Evolutionary conservation across 1,139 yeast species (phyloP), one percentile per base, ranked within the genome.

Genomic region (Lipomyces yarrowii): DNA sequence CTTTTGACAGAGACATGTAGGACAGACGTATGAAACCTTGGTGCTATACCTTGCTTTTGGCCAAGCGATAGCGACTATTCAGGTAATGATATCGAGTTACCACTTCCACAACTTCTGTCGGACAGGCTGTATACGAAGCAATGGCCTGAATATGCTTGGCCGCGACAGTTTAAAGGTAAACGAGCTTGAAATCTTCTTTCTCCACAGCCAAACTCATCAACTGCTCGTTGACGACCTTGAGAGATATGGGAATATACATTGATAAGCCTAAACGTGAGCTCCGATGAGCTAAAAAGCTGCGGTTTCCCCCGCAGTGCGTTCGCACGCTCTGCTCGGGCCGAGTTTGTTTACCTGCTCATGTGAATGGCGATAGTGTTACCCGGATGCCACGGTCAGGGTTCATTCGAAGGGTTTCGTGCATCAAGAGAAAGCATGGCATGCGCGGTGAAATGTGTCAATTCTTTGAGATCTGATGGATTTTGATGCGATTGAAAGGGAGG

Each of bases 1-100:
- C 64, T 52, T 65, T 67, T 6, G 69, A 67, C n/a, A 56, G 48
- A n/a, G 48, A 42, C 48, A 42, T 42, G 21, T 8, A n/a, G 48
- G 21, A 42, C 30, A 26, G 4, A 4, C 21, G 48, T 3, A 6
- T 42, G 8, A n/a, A 8, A 42, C 23, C 18, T n/a, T 42, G 48
- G n/a, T 42, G 8, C n/a, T 8, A 42, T 18, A n/a, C 48, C 11
- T 8, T 42, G 48, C n/a, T 10, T n/a, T 42, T n/a, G 21, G n/a
- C 21, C 7, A 42, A 6, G n/a, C 10, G 48, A 42, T 42, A n/a
- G 11, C n/a, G 23, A 42, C 48, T 26, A 26, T 26, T 26, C 21
- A 11, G 48, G 7, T 7, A 23, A n/a, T 42, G 48, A 42, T 15
- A 37, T 15, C n/a, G 48, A 8, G 4, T 8, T 42, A 42, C 23